Evolutionary conservation across 768 basidiomycete genomes (phyloP), one percentile per base, ranked within the genome.

Genomic region (Panus rudis): DNA sequence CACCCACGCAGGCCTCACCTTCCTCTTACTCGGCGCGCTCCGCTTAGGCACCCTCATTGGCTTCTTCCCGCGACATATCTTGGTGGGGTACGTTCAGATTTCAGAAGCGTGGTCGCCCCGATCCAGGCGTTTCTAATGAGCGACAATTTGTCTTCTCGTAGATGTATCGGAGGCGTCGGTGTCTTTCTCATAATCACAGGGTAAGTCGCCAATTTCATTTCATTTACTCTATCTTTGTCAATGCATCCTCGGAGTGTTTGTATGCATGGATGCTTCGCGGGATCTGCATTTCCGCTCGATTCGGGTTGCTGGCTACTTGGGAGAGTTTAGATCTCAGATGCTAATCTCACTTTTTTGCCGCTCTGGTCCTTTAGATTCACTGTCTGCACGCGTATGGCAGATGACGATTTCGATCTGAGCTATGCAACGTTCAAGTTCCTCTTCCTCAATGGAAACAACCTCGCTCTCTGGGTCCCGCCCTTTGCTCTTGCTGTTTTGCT

Each of bases 1-100:
- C 12, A 22, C 38, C 32, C 6, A 11, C 30, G n/a, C 52, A 82
- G 84, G 84, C 16, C 59, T 92, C 16, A 71, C 87, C 0, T 96
- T 96, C 63, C 81, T 93, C 62, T 63, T 87, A n/a, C 74, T 97
- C 16, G 92, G 92, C 12, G 76, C 75, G 13, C 78, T 93, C 51
- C 79, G 79, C 34, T 72, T 97, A 11, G 94, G 94, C 2, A 72
- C 78, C 5, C 64, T 98, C 7, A 83, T 96, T 26, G 92, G 92
- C 1, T 98, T 98, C 66, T 97, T 98, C 65, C 94, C 94, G 14
- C 73, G 94, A 12, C 92, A 96, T 56, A 96, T 97, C 56, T 75
- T 97, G 22, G 89, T 99, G n/a, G 93, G 93, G 77, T 87, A 55
- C 50, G 78, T 62, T n/a, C n/a, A n/a, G n/a, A n/a, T n/a, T n/a